A percentile compares a stretch with the other conserved stretches of the same genome.
phyloP scores from a whole-genome alignment of 2,329 filamentous ascomycete species.

The Xylaria sp. region DNA sequence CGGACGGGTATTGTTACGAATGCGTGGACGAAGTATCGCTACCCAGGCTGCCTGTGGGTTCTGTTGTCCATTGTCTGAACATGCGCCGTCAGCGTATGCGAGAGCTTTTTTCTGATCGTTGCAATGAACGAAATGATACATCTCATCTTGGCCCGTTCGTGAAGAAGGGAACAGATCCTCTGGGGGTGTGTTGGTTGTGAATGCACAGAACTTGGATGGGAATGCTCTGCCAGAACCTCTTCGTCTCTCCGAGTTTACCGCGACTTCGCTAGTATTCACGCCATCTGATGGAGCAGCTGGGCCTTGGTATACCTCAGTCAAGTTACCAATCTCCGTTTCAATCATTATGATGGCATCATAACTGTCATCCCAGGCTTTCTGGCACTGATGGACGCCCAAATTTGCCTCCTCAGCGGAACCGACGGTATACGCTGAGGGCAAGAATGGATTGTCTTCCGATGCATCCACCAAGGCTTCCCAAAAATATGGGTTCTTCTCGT shows the following conservation, averaged over 20 bases:
- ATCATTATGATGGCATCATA: conserved; percentile 29
- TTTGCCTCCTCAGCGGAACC: conserved; percentile 32
- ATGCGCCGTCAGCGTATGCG: conserved; percentile 36
- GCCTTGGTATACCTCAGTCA: conserved; percentile 22
- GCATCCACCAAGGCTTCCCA: conserved; percentile 34
- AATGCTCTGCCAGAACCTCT: conserved; percentile 34
- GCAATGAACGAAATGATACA: conserved; percentile 30
- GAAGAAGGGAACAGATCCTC: conserved; percentile 29
- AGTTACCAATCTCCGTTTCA: conserved; percentile 25
- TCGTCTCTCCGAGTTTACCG: conserved; percentile 25
- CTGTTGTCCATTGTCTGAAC: conserved; percentile 32
- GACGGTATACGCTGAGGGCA: conserved; percentile 20
- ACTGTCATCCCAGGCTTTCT: conserved; percentile 36
- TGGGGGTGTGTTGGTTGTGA: conserved; percentile 21
- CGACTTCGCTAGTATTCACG: conserved; percentile 14
- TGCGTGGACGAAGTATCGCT: conserved; percentile 25
- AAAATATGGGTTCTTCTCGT: conserved; percentile 31
- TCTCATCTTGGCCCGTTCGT: conserved; percentile 18
- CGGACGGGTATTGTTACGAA: conserved; percentile 23
- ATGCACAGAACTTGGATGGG: conserved; percentile 31
- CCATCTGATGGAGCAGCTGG: conserved; percentile 18
- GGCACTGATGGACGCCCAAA: conserved; percentile 29
- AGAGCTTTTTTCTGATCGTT: conserved; percentile 30
- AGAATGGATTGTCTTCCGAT: conserved; percentile 19
- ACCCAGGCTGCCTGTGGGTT: conserved; percentile 35